These are phyloP conservation scores for Paecilomyces niveus DNA, from an alignment of 2,329 filamentous ascomycete species.

Conservation along the genomic window DNA sequence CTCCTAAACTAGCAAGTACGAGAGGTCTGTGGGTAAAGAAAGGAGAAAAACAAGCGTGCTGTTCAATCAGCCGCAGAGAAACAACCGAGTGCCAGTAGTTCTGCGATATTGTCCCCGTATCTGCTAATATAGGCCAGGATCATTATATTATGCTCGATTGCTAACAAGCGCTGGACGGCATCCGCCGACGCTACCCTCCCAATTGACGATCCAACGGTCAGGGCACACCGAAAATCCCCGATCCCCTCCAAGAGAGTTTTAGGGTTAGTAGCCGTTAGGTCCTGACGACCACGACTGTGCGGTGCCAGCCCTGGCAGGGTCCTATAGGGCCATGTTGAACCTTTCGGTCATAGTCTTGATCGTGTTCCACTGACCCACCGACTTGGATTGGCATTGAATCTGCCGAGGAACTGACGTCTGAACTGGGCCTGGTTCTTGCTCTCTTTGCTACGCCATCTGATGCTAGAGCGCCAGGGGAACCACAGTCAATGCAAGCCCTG, in stretches of 20 bases:
- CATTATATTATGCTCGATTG: slow-evolving; percentile 1
- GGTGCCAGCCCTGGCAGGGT: background rate
- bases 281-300: background rate
- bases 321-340: background rate
- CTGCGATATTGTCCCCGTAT: background rate
- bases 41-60: background rate
- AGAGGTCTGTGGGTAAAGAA: background rate
- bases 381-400: background rate
- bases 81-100: background rate
- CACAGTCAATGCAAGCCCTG: background rate
- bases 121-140: slow-evolving; percentile 2
- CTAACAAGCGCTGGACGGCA: background rate
- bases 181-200: slow-evolving; percentile 1
- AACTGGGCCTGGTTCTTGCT: background rate
- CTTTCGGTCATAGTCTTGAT: background rate
- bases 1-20: background rate
- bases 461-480: background rate
- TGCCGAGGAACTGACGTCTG: background rate
- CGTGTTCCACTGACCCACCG: background rate
- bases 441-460: background rate
- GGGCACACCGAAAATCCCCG: background rate
- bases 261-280: background rate
- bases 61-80: background rate
- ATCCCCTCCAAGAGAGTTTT: background rate
- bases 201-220: slow-evolving; percentile 8